Evolutionary conservation across 495 filamentous ascomycete species (phyloP).

Genomic region (Tuber microsphaerosporum): DNA sequence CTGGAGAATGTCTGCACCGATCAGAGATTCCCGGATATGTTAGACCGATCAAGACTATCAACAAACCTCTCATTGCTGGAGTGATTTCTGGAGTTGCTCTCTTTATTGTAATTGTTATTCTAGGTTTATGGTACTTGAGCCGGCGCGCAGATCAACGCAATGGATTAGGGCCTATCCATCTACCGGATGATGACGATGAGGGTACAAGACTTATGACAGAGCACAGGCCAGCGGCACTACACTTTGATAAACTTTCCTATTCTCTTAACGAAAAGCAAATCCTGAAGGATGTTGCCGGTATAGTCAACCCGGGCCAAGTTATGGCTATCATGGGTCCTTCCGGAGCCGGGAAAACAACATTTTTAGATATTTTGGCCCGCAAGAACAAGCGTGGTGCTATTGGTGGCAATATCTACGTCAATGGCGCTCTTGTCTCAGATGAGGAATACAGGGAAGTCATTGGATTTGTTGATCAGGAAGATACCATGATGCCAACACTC

Average conservation of each 20-base stretch:
- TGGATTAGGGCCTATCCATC: constrained; percentile 64
- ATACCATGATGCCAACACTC: constrained; percentile 92
- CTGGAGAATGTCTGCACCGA: constrained; percentile 86
- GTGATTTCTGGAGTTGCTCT: constrained; percentile 82
- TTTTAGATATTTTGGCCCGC: constrained; percentile 89
- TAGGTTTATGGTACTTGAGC: constrained; percentile 83
- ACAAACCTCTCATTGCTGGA: constrained; percentile 89
- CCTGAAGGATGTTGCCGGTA: constrained; percentile 68
- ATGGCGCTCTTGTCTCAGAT: constrained; percentile 82
- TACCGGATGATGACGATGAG: constrained; percentile 77
- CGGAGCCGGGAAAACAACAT: constrained; percentile 94
- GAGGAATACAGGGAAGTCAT: constrained; percentile 81
- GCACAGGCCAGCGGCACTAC: constrained; percentile 80
- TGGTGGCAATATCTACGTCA: constrained; percentile 80
- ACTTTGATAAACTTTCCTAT: constrained; percentile 85
- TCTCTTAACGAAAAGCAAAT: constrained; percentile 80
- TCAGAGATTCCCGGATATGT: constrained; percentile 88
- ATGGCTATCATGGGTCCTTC: constrained; percentile 98
- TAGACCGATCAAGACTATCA: constrained; percentile 86
- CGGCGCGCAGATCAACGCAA: constrained; percentile 56
- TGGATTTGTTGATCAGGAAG: constrained; percentile 96
- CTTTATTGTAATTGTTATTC: constrained; percentile 77
- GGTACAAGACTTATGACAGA: constrained; percentile 74
- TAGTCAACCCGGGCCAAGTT: constrained; percentile 80
- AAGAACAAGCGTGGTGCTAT: constrained; percentile 91